A percentile compares a stretch with the other conserved stretches of the same genome.
These are phyloP conservation scores for Dorcoceras hygrometricum DNA, from an alignment of 257 asterid species.

Conservation along the genomic window DNA sequence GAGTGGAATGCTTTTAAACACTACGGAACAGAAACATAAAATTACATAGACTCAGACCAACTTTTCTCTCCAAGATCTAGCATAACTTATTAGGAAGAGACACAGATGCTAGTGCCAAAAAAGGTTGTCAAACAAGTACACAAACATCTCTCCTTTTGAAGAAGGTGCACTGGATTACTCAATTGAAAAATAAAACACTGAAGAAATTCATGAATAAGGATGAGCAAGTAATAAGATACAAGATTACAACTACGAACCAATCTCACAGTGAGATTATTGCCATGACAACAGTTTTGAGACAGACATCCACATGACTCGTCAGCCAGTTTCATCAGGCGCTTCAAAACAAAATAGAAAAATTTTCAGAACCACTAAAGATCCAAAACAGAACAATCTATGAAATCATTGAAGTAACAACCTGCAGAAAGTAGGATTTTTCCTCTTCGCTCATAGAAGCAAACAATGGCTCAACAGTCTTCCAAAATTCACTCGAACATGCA, in stretches of 20 bases:
- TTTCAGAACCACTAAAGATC: neutral
- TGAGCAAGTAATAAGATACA: neutral
- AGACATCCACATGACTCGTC: neutral
- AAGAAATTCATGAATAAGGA: neutral
- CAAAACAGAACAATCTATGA: constrained; percentile 20
- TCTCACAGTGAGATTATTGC: neutral
- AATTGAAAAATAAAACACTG: neutral
- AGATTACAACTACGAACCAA: neutral
- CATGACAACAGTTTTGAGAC: neutral
- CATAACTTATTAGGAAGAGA: neutral
- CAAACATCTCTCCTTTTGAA: neutral
- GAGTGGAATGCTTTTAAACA: constrained; percentile 4
- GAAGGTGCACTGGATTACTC: neutral
- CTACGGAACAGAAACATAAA: neutral
- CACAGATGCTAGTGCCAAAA: neutral
- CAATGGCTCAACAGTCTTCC: constrained; percentile 71
- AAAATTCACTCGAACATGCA: constrained; percentile 75
- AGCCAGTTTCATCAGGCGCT: neutral
- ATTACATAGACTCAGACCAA: neutral
- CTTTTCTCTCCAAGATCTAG: neutral
- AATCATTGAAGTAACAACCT: constrained; percentile 45
- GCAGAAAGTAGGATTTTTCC: constrained; percentile 56
- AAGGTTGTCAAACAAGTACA: neutral
- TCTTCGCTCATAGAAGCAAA: constrained; percentile 67
- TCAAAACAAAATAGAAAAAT: neutral